Conservation (phyloP, 306 rosid species). For the Trifolium subterraneum region DNA sequence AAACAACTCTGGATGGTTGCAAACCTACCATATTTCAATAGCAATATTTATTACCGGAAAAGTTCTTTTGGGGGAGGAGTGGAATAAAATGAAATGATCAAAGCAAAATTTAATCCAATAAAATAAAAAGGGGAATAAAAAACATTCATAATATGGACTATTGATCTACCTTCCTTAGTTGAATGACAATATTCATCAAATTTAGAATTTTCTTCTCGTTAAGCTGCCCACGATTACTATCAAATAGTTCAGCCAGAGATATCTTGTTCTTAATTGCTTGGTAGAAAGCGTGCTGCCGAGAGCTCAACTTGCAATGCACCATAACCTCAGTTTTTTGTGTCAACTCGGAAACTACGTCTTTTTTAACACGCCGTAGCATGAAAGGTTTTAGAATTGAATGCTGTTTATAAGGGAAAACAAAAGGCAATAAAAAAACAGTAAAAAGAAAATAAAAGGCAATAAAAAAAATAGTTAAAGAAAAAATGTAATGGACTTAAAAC, state of each 20-base stretch:
- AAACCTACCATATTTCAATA: slow-evolving; percentile 67
- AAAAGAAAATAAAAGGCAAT: slow-evolving; percentile 37
- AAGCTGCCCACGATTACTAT: slow-evolving; percentile 85
- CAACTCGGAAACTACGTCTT: slow-evolving; percentile 93
- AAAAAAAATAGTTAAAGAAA: slow-evolving; percentile 37
- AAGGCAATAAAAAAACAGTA: slow-evolving; percentile 39
- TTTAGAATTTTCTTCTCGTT: slow-evolving; percentile 86
- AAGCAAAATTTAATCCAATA: neutral
- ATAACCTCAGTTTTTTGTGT: slow-evolving; percentile 89
- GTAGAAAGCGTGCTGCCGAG: slow-evolving; percentile 98
- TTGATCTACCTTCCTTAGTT: slow-evolving; percentile 79
- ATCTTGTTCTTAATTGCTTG: slow-evolving; percentile 98
- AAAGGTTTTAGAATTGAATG: slow-evolving; percentile 97
- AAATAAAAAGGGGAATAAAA: slow-evolving; percentile 14
- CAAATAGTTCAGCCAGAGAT: slow-evolving; percentile 95
- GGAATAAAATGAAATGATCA: slow-evolving; percentile 7
- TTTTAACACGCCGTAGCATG: slow-evolving; percentile 95
- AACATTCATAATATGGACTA: slow-evolving; percentile 12
- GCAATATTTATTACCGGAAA: slow-evolving; percentile 29
- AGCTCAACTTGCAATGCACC: slow-evolving; percentile 96
- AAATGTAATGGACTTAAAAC: slow-evolving; percentile 27
- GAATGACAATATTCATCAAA: slow-evolving; percentile 97
- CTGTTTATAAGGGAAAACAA: slow-evolving; percentile 53
- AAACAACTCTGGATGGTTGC: slow-evolving; percentile 98
- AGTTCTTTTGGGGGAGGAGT: neutral